Evolutionary conservation across 1,139 yeast genomes (phyloP).

Genomic region (Pichia sp.): DNA sequence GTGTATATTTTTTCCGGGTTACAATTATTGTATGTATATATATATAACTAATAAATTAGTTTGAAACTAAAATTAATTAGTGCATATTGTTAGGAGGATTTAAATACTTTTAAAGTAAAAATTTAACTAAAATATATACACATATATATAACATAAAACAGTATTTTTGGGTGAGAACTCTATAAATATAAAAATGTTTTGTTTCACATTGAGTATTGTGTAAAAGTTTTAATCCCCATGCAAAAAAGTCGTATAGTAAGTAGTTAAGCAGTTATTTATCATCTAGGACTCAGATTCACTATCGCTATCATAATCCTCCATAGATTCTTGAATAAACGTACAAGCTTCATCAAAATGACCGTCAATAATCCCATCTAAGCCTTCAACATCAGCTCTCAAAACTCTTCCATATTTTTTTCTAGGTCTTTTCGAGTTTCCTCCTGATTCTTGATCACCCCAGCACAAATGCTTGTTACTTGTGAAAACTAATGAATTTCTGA

Average conservation of each 20-base stretch:
- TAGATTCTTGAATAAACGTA: conserved; percentile 72
- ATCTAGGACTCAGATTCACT: conserved; percentile 22
- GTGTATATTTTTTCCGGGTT: not conserved
- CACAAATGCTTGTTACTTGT: conserved; percentile 69
- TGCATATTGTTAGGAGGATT: too few species aligned
- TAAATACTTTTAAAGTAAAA: not conserved
- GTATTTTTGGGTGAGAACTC: not conserved
- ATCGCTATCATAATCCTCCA: conserved; percentile 44
- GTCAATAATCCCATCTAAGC: conserved; percentile 67
- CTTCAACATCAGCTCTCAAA: conserved; percentile 62
- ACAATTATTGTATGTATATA: not conserved
- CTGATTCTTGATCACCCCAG: conserved; percentile 48
- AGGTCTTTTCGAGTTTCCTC: conserved; percentile 49
- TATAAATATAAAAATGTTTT: not conserved
- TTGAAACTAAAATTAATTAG: too few species aligned
- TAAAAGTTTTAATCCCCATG: not conserved
- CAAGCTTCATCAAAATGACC: conserved; percentile 83
- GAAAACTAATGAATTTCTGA: conserved; percentile 76
- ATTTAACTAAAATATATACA: not conserved
- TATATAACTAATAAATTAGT: not conserved
- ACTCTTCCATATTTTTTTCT: conserved; percentile 90
- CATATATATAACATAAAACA: not conserved
- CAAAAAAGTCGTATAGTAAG: too few species aligned
- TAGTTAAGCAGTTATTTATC: not conserved
- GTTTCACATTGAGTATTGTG: not conserved